Percentiles rank a stretch among this genome's conserved stretches.
Evolutionary conservation across 495 filamentous ascomycete species (phyloP).

Genomic region (Aspergillus biplanus): DNA sequence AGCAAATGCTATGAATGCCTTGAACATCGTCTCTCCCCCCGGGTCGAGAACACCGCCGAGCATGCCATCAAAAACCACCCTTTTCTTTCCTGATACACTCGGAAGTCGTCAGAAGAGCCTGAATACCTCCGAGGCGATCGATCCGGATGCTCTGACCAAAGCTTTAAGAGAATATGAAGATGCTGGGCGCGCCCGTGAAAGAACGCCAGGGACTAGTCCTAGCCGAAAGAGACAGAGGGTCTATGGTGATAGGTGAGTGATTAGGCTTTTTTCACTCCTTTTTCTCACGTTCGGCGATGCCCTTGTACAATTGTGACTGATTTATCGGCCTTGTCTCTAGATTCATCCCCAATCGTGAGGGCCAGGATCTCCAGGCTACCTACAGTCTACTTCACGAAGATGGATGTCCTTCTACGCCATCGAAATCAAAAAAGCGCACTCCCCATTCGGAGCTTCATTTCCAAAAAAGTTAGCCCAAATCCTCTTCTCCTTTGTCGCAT

Average conservation of each 20-base stretch:
- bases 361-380: slow-evolving; percentile 89
- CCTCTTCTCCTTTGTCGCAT: background rate
- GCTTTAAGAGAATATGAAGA: slow-evolving; percentile 68
- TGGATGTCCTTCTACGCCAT: slow-evolving; percentile 88
- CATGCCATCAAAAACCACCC: slow-evolving; percentile 44
- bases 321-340: slow-evolving; percentile 44
- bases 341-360: slow-evolving; percentile 93
- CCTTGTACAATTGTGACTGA: slow-evolving; percentile 13
- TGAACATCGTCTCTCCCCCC: slow-evolving; percentile 45
- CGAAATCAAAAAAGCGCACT: slow-evolving; percentile 78
- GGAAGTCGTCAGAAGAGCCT: slow-evolving; percentile 31
- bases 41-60: slow-evolving; percentile 51
- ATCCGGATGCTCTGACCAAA: slow-evolving; percentile 62
- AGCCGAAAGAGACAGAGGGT: slow-evolving; percentile 85
- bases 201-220: slow-evolving; percentile 75
- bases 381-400: slow-evolving; percentile 90
- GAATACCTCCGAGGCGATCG: slow-evolving; percentile 59
- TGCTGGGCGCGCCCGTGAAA: slow-evolving; percentile 62
- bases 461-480: slow-evolving; percentile 72
- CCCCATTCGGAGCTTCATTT: slow-evolving; percentile 92
- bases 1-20: slow-evolving; percentile 26
- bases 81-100: slow-evolving; percentile 42
- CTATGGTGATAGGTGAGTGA: slow-evolving; percentile 75
- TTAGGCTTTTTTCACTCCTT: slow-evolving; percentile 16
- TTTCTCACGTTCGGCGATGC: background rate